Conservation (phyloP, 2,329 filamentous ascomycete species). For the Penicillium frequentans region DNA sequence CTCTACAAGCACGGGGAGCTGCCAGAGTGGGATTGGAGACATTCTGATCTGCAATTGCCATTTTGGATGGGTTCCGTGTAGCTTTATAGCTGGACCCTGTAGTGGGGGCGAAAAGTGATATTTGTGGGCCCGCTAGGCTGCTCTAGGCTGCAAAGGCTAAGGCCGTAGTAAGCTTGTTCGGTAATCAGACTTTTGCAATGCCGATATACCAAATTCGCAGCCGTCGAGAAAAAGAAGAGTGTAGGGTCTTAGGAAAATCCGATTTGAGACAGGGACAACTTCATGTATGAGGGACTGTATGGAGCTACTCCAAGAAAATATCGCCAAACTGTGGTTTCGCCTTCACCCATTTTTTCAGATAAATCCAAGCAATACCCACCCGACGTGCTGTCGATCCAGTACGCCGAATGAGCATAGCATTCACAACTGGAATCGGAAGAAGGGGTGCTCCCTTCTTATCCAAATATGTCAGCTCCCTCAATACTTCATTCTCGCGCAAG, state of each 20-base stretch:
- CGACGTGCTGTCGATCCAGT: not conserved
- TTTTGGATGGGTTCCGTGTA: not conserved
- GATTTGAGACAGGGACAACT: not conserved
- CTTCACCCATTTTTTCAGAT: not conserved
- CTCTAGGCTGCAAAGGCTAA: not conserved
- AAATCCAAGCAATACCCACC: not conserved
- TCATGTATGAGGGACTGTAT: not conserved
- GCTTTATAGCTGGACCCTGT: not conserved
- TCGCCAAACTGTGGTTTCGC: not conserved
- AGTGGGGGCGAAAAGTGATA: not conserved
- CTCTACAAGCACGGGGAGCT: not conserved
- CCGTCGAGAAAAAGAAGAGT: not conserved
- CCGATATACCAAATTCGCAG: too few relatives aligned
- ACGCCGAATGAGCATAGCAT: not conserved
- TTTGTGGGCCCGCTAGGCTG: not conserved
- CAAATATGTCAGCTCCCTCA: not conserved
- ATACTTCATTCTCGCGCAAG: not conserved
- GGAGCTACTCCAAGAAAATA: not conserved
- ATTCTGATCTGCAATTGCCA: not conserved
- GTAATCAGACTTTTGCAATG: not conserved
- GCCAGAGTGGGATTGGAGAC: not conserved
- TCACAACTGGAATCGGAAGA: not conserved
- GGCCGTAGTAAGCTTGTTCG: not conserved
- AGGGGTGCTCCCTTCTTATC: not conserved
- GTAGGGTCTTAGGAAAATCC: too few relatives aligned